Evolutionary conservation across 257 asterid genomes (phyloP).

Genomic region (Schizonepeta tenuifolia): DNA sequence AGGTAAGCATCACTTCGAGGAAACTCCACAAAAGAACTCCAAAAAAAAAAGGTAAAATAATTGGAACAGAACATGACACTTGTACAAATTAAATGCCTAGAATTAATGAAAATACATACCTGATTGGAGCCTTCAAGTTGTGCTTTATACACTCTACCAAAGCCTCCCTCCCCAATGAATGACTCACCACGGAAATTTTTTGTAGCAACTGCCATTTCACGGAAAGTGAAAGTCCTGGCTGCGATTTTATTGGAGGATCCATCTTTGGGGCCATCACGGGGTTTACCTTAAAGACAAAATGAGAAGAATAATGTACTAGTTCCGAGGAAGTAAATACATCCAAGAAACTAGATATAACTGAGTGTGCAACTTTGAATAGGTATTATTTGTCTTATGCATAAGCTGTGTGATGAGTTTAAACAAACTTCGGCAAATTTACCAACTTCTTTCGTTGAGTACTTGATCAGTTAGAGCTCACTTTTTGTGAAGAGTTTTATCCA

Average conservation of each 20-base stretch:
- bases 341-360: neutral
- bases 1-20: neutral
- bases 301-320: slow-evolving; percentile 19
- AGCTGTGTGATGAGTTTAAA: neutral
- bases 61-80: neutral
- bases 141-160: slow-evolving; percentile 94
- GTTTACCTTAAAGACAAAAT: slow-evolving; percentile 49
- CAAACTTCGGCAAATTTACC: neutral
- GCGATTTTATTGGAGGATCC: slow-evolving; percentile 68
- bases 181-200: slow-evolving; percentile 68
- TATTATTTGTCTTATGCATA: slow-evolving; percentile 10
- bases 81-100: neutral
- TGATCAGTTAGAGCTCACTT: slow-evolving; percentile 6
- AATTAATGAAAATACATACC: slow-evolving; percentile 39
- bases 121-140: slow-evolving; percentile 65
- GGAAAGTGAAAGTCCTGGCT: slow-evolving; percentile 79
- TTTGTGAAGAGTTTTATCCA: neutral
- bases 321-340: slow-evolving; percentile 11
- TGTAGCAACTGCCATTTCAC: slow-evolving; percentile 84
- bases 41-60: slow-evolving; percentile 11
- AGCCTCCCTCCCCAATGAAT: slow-evolving; percentile 93
- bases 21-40: neutral
- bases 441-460: neutral
- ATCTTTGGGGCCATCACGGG: slow-evolving; percentile 49
- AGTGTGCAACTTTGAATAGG: neutral